Evolutionary conservation across 768 basidiomycete genomes (phyloP).

Genomic region (Botryobasidium botryosum): DNA sequence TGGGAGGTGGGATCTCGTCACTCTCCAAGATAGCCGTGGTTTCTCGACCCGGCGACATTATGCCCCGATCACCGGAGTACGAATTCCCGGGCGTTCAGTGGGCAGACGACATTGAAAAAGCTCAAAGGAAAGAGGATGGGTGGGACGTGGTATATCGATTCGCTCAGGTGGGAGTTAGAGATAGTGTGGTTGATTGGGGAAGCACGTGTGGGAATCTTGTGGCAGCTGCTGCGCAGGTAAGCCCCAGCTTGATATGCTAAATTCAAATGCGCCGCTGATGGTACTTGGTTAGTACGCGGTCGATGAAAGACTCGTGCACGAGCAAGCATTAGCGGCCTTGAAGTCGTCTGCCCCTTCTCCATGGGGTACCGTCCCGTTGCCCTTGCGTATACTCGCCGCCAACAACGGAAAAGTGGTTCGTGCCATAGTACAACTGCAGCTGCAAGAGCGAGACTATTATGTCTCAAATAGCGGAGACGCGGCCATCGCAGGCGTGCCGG

Average conservation of each 20-base stretch:
- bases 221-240: not conserved
- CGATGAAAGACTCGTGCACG: slow-evolving; percentile 38
- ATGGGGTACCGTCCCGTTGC: not conserved
- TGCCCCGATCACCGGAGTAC: not conserved
- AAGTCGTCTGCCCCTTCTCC: too few relatives aligned
- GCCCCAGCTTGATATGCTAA: not conserved
- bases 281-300: slow-evolving; percentile 51
- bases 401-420: slow-evolving; percentile 2
- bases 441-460: too few relatives aligned
- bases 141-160: slow-evolving; percentile 59
- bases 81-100: not conserved
- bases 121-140: not conserved
- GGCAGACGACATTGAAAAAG: not conserved
- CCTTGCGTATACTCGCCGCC: slow-evolving; percentile 9
- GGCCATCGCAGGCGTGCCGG: not conserved
- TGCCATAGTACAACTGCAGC: not conserved
- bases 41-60: slow-evolving; percentile 23
- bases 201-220: slow-evolving; percentile 39
- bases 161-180: slow-evolving; percentile 36
- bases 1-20: slow-evolving; percentile 65
- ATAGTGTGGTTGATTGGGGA: slow-evolving; percentile 42
- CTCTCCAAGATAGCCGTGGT: slow-evolving; percentile 62
- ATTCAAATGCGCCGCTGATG: not conserved
- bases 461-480: not conserved
- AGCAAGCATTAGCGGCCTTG: slow-evolving; percentile 6